Base-by-base conservation (phyloP, 495 filamentous ascomycete species). In the Penicillium canescens region DNA sequence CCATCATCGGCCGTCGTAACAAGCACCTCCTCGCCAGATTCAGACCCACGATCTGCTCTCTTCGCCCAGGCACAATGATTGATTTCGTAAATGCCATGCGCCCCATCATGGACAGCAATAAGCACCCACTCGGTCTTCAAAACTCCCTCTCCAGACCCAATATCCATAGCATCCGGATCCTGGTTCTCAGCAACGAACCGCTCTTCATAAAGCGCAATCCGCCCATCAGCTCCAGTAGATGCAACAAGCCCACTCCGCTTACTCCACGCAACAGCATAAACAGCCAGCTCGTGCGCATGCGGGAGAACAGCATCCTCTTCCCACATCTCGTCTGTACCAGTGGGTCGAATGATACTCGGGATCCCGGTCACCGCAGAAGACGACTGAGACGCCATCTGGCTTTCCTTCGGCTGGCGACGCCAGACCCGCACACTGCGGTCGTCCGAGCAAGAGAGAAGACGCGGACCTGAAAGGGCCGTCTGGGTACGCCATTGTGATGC, bases 61-160 rank as follows among this genome's bases (percentile, higher is more conserved):
- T 70, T 75, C 31, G 80, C 73, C 93, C 94, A 98, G 7, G 82
- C 82, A 28, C 91, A 82, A 66, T 96, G 89, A 55, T 98, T 98
- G 57, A 98, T 77, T 69, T 98, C 94, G 65, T 91, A 96, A 5
- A 94, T 88, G 0, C 87, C 92, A 68, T 98, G 94, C 5, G 88
- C 90, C 9, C 80, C 83, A 31, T 84, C 76, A 1, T 89, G 53
- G 31, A 82, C 80, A 0, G 83, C 84, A 34, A 91, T 53, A 24
- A 92, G 67, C 12, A 75, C 72, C 92, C 94, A 96, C 45, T 81
- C 78, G 6, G 80, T 85, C 18, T 38, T 46, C 54, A 37, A 33
- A 28, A 35, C 12, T 3, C 3, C 39, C 43, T 23, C 37, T 6
- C 21, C 37, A 52, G 62, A 7, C 24, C 72, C 65, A 13, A 72